Conservation (phyloP, 108 stramenopile species). For the Nitzschia putrida region DNA sequence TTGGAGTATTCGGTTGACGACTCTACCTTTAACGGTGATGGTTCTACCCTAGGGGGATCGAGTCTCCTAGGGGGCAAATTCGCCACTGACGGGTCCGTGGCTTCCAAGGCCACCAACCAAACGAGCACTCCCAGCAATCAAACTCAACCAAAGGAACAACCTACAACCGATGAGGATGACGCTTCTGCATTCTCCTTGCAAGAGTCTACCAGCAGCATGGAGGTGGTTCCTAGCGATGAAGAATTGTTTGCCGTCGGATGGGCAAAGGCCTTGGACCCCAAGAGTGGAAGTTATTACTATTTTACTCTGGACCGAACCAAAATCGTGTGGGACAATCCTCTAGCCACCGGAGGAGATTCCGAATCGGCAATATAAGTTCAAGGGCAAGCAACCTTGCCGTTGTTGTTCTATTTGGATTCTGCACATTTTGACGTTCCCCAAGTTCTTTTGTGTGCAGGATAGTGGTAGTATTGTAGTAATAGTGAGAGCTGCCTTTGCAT, state of each 20-base stretch:
- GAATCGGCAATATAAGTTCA: too few species aligned
- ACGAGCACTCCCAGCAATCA: neutral
- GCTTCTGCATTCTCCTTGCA: conserved; percentile 27
- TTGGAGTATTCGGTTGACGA: conserved; percentile 73
- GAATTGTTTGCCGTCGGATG: conserved; percentile 82
- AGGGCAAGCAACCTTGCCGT: neutral
- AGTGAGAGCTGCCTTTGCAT: neutral
- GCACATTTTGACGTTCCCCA: neutral
- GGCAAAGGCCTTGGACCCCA: conserved; percentile 86
- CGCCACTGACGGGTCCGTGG: conserved; percentile 20
- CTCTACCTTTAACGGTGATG: conserved; percentile 17
- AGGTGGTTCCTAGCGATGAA: conserved; percentile 75
- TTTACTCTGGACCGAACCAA: conserved; percentile 82
- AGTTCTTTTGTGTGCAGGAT: too few species aligned
- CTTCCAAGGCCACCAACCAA: conserved; percentile 8
- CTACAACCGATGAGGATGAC: neutral
- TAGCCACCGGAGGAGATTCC: conserved; percentile 25
- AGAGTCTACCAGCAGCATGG: conserved; percentile 36
- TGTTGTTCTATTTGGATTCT: neutral
- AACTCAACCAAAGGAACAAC: conserved; percentile 2
- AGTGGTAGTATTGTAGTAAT: too few species aligned
- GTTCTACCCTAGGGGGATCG: conserved; percentile 42
- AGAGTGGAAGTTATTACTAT: conserved; percentile 82
- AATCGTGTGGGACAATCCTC: conserved; percentile 86
- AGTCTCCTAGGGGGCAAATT: conserved; percentile 46